Conservation (phyloP, 768 basidiomycete species). For the Naganishia vishniacii region DNA sequence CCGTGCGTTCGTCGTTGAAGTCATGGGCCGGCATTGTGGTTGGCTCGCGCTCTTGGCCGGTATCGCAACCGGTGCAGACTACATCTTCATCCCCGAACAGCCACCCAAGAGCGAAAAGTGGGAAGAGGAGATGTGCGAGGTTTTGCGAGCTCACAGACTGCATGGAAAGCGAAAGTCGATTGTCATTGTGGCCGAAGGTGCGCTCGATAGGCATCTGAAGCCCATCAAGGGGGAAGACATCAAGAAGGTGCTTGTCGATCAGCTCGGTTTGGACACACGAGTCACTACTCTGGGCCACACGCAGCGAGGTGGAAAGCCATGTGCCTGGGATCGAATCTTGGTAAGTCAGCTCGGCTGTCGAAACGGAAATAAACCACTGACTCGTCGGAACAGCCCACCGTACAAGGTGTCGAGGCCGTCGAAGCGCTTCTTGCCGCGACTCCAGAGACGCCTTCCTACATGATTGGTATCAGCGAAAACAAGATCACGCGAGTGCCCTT, state of each 20-base stretch:
- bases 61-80: slow-evolving; percentile 85
- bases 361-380: slow-evolving; percentile 13
- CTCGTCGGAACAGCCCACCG: slow-evolving; percentile 63
- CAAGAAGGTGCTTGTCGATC: slow-evolving; percentile 78
- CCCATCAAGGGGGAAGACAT: slow-evolving; percentile 89
- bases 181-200: slow-evolving; percentile 96
- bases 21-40: slow-evolving; percentile 99
- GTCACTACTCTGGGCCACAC: slow-evolving; percentile 97
- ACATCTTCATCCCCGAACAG: slow-evolving; percentile 92
- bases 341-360: slow-evolving; percentile 52
- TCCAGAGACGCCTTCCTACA: slow-evolving; percentile 87
- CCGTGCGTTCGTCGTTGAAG: slow-evolving; percentile 94
- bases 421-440: slow-evolving; percentile 77
- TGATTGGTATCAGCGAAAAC: slow-evolving; percentile 94
- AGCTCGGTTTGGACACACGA: slow-evolving; percentile 84
- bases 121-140: slow-evolving; percentile 86
- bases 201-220: slow-evolving; percentile 75
- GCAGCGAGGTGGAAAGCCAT: slow-evolving; percentile 88
- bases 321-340: slow-evolving; percentile 85
- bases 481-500: slow-evolving; percentile 87
- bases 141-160: slow-evolving; percentile 73
- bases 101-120: slow-evolving; percentile 74
- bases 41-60: slow-evolving; percentile 93
- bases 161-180: slow-evolving; percentile 96
- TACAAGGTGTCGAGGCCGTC: slow-evolving; percentile 94